Base-by-base conservation (phyloP, 129 eudicot genomes). In the Centaurea solstitialis region DNA sequence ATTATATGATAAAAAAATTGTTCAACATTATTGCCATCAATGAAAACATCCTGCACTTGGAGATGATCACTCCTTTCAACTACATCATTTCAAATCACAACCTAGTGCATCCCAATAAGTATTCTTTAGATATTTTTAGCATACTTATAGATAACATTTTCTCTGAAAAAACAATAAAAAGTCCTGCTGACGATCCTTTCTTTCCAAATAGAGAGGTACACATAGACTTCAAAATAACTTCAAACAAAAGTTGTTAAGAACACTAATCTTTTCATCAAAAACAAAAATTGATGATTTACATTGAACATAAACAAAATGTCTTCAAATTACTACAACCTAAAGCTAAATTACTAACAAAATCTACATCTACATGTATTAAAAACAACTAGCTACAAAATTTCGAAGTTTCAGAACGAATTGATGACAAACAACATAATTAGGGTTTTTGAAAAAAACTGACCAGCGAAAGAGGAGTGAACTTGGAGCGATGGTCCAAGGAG, bases 401-500 rank as follows among this genome's bases (percentile, higher is more conserved):
- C 9, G 41, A 68, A 6, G 69, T 45, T 68, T 78, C 6, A 8
- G 5, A 8, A 10, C 6, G 15, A 20, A 45, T 68, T 5, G 45
- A 78, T n/a, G 0, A 35, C 68, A 24, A 0, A 73, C 22, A 35
- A 21, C 28, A 81, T 8, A 76, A n/a, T 28, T 78, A 86, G 89
- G 90, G 89, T 78, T 81, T 80, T n/a, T 18, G 41, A 75, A 41
- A 72, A 40, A 20, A 73, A 77, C 85, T 59, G 69, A 94, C 98
- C 98, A 2, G 97, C 97, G 79, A 94, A 92, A 40, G 97, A 78
- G 30, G 94, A 87, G 85, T 89, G 96, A 37, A 94, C 96, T 80
- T 94, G 98, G 43, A 94, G 96, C 24, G 97, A 92, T 20, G 98
- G 98, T n/a, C 98, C 98, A 67, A 94, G 94, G 43, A 94, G 94